phyloP scores from a whole-genome alignment of 805 yeast species.

The Kuraishia borneana region DNA sequence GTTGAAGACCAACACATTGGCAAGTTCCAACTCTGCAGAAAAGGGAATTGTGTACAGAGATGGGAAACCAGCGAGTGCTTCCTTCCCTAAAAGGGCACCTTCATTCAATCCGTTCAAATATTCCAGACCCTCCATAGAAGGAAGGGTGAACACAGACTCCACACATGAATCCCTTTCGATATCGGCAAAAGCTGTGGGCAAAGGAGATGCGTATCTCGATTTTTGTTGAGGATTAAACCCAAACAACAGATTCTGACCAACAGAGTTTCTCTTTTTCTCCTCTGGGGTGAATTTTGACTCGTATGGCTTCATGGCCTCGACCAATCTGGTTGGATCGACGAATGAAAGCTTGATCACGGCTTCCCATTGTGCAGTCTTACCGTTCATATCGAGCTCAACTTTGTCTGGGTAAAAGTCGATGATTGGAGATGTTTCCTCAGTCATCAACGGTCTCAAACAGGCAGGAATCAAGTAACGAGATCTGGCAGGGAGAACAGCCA shows the following conservation, averaged over 20 bases:
- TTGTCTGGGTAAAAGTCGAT: conserved; percentile 83
- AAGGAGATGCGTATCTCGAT: conserved; percentile 58
- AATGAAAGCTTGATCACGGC: conserved; percentile 89
- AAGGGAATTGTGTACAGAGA: conserved; percentile 63
- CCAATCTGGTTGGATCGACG: conserved; percentile 72
- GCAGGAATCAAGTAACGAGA: conserved; percentile 71
- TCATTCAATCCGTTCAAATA: conserved; percentile 42
- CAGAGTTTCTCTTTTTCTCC: conserved; percentile 63
- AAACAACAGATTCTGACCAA: conserved; percentile 62
- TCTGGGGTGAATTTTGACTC: conserved; percentile 53
- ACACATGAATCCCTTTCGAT: conserved; percentile 70
- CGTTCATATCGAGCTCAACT: conserved; percentile 83
- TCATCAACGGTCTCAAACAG: conserved; percentile 73
- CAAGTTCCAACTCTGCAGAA: conserved; percentile 37
- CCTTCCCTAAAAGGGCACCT: conserved; percentile 61
- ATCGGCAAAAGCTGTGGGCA: conserved; percentile 68
- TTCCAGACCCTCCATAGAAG: conserved; percentile 28
- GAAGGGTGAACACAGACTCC: conserved; percentile 45
- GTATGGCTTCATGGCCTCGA: conserved; percentile 60
- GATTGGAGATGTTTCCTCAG: conserved; percentile 77
- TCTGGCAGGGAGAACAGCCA: conserved; percentile 96
- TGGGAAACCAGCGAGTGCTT: conserved; percentile 85
- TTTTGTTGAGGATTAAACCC: conserved; percentile 68
- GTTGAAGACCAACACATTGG: conserved; percentile 70
- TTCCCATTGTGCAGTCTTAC: conserved; percentile 95